A percentile compares a stretch with the other conserved stretches of the same genome.
Evolutionary conservation across 2,329 filamentous ascomycete species (phyloP).

Genomic region (Sporothrix phasma): DNA sequence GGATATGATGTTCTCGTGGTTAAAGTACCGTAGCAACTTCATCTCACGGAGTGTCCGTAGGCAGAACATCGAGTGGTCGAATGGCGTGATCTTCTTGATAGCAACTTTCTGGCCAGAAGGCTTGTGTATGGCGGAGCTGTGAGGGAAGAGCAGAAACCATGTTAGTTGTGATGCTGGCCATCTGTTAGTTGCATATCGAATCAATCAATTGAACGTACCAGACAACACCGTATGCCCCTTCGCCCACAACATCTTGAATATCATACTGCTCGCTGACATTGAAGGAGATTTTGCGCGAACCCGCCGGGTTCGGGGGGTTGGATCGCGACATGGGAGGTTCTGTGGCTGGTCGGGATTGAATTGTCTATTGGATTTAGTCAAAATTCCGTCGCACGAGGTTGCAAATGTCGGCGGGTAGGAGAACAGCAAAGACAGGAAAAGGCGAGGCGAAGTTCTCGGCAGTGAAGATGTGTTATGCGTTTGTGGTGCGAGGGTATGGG

Average conservation of each 20-base stretch:
- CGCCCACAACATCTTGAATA: slow-evolving; percentile 97
- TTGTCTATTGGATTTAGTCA: not conserved
- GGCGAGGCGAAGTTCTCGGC: not conserved
- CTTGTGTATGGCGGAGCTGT: slow-evolving; percentile 91
- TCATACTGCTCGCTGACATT: slow-evolving; percentile 99
- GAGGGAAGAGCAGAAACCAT: not conserved
- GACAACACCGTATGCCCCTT: slow-evolving; percentile 96
- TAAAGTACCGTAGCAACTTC: slow-evolving; percentile 98
- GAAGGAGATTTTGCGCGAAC: slow-evolving; percentile 93
- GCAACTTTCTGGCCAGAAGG: slow-evolving; percentile 96
- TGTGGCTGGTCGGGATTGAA: not conserved
- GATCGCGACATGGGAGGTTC: slow-evolving; percentile 43
- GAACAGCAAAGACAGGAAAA: not conserved
- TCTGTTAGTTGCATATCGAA: not conserved
- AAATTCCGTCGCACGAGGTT: not conserved
- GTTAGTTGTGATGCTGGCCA: not conserved
- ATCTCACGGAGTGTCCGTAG: slow-evolving; percentile 93
- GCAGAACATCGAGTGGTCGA: slow-evolving; percentile 99
- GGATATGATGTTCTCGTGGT: slow-evolving; percentile 99
- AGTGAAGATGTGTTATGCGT: not conserved
- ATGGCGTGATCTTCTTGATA: slow-evolving; percentile 99
- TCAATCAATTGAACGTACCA: slow-evolving; percentile 53
- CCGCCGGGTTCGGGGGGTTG: slow-evolving; percentile 46
- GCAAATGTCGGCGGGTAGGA: not conserved
- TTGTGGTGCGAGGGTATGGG: not conserved